phyloP scores from a whole-genome alignment of 148 eudicot genomes.

The Vaccinium vitisidaea region DNA sequence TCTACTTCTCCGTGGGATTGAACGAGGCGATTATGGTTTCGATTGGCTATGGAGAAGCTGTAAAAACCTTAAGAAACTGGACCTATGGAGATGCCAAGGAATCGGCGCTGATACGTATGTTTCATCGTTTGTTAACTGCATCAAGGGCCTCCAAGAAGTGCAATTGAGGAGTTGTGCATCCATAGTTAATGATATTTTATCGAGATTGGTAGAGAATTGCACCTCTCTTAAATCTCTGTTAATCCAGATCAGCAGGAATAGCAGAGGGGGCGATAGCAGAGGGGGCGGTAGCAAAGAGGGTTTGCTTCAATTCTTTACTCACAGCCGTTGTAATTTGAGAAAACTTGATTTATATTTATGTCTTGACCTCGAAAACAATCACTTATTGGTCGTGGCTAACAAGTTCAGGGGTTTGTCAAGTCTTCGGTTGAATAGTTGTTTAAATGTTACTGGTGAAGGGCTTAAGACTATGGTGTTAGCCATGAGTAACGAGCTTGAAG shows the following conservation, averaged over 20 bases:
- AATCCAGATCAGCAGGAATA: conserved; percentile 29
- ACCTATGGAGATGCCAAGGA: conserved; percentile 49
- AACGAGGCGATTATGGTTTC: conserved; percentile 37
- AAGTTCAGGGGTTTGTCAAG: no score
- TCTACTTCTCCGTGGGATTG: conserved; percentile 37
- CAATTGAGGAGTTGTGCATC: conserved; percentile 52
- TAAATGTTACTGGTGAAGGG: no score
- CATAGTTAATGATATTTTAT: conserved; percentile 36
- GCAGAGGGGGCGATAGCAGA: conserved; percentile 39
- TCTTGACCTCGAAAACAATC: no score
- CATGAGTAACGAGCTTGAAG: conserved; percentile 31
- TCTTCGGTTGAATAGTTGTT: no score
- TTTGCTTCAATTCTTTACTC: conserved; percentile 46
- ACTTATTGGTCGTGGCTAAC: no score
- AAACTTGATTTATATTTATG: conserved; percentile 42
- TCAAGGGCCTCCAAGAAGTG: conserved; percentile 36
- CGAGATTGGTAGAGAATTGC: conserved; percentile 37
- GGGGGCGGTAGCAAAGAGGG: conserved; percentile 53
- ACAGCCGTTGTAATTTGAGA: conserved; percentile 26
- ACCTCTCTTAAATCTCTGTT: conserved; percentile 32
- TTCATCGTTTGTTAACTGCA: conserved; percentile 25
- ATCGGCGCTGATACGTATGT: conserved; percentile 42
- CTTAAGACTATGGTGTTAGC: conserved; percentile 18
- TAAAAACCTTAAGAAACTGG: conserved; percentile 32
- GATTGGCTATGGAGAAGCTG: conserved; percentile 54